Base-by-base conservation (phyloP, 2,329 filamentous ascomycete species). In the Xylariaceae sp. region DNA sequence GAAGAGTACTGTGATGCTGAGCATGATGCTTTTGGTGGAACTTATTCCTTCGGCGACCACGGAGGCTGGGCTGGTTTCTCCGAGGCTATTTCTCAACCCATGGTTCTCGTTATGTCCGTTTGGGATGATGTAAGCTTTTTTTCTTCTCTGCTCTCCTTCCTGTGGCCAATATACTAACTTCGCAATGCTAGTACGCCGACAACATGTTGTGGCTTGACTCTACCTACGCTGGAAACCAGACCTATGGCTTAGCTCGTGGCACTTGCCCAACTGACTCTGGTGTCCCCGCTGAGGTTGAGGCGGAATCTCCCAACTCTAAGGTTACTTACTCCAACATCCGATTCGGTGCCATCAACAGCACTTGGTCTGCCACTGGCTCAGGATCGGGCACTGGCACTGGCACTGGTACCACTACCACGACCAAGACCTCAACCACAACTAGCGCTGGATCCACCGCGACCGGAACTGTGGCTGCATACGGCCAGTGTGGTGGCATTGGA, bases 31-130 rank as follows among this genome's bases (percentile, higher is more conserved):
- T 83, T 83, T 60, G 75, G 74, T 42, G 80, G 82, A 66, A 69
- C 67, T 33, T 69, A 78, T 59, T 63, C 71, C 47, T 86, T 83
- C 70, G 63, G 68, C 46, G 59, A 70, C 42, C 71, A 77, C 43
- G 82, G 82, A 46, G 83, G 82, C 13, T 63, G 84, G 50, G 66
- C 71, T 12, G 66, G 66, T 19, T 82, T 86, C 76, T 74, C 75
- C 56, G 60, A 72, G 1, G 81, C 79, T 19, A 66, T 86, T 50
- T 66, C 69, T 6, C 63, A 73, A 50, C 81, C 81, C 45, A 83
- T 85, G 79, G 82, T 84, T 36, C 74, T 86, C 22, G 81, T 84
- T 60, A 75, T 86, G 75, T 75, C 71, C 17, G 67, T 82, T 54
- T 82, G 79, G 79, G 81, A 84, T 62, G 83, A 86, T 69, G 34